Base-by-base conservation (phyloP, 805 yeast species). In the Candida ficus region DNA sequence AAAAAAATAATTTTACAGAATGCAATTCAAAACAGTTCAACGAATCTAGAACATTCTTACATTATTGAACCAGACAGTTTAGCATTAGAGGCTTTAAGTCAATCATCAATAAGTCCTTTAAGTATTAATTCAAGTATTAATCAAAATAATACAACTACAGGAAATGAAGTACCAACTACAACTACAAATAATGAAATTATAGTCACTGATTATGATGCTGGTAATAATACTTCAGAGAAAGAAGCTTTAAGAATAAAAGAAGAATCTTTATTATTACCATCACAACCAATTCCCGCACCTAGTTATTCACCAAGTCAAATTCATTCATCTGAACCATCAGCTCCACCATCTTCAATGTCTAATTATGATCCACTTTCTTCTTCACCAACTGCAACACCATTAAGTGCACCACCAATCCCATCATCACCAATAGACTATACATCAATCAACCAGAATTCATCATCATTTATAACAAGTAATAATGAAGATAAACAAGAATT, bases 201-300 rank as follows among this genome's bases (percentile, higher is more conserved):
- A 17, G 18, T 30, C 11, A 29, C 27, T 13, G 28, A 22, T 6
- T 27, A 29, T 13, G 37, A 16, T 35, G 9, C 47, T 10, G 25
- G 30, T 6, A 27, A 32, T 26, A 21, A 17, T 18, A 12, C 13
- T 27, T 56, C 78, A 1, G 91, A 83, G 44, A 83, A 83, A 55
- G 82, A 80, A 45, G 52, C 70, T 13, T 57, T 80, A 49, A 62
- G 69, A 42, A 59, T 68, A 4, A 69, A 69, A 35, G 90, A 82
- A 54, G 70, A 72, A 34, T 72, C 83, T 5, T 62, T 83, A 31
- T 51, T 81, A 31, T 52, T 81, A 18, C 90, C 91, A 0, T 79
- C 87, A 2, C 82, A 66, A 29, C 78, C 79, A 14, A 5, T 22
- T 6, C 54, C 56, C 9, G 53, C 49, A 2, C 58, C 60, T 35